These are phyloP conservation scores for Saxophila tyrrhenica DNA, from an alignment of 495 filamentous ascomycete genomes.

Conservation along the genomic window DNA sequence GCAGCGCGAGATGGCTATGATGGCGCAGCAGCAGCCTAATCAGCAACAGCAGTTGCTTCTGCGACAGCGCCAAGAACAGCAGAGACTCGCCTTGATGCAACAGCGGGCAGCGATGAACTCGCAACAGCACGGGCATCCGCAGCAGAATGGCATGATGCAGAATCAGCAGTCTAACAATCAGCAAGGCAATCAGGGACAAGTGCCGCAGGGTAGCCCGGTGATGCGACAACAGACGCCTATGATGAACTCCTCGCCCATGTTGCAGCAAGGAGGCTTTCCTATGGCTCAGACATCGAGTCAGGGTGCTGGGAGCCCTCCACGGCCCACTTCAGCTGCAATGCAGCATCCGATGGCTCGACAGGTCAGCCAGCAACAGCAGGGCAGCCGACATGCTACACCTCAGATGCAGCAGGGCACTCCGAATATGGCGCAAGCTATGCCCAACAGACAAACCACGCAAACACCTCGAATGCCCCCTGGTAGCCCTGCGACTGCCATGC, in stretches of 20 bases:
- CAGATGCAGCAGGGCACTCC: conserved; percentile 60
- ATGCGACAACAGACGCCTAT: conserved; percentile 71
- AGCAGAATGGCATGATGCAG: conserved; percentile 26
- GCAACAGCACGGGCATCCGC: conserved; percentile 19
- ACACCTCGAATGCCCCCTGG: conserved; percentile 28
- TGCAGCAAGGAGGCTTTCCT: conserved; percentile 52
- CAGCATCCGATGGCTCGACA: conserved; percentile 66
- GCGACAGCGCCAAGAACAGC: conserved; percentile 20
- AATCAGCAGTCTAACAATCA: conserved; percentile 36
- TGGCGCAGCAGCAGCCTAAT: conserved; percentile 20
- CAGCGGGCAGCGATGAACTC: conserved; percentile 3
- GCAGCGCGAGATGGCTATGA: conserved; percentile 2
- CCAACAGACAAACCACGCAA: conserved; percentile 52
- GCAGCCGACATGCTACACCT: conserved; percentile 43
- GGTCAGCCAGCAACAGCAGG: conserved; percentile 52
- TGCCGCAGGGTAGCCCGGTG: conserved; percentile 66
- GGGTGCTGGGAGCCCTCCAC: conserved; percentile 59
- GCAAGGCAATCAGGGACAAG: conserved; percentile 19
- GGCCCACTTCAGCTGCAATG: conserved; percentile 67
- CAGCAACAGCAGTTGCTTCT: conserved; percentile 21
- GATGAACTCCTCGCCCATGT: conserved; percentile 63
- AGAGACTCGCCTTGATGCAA: conserved; percentile 16
- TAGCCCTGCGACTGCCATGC: conserved; percentile 44
- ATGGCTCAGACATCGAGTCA: conserved; percentile 72
- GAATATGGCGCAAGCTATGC: conserved; percentile 66